A percentile compares a stretch with the other conserved stretches of the same genome.
Conservation (phyloP, 148 eudicot genomes). For the Rhododendron molle region DNA sequence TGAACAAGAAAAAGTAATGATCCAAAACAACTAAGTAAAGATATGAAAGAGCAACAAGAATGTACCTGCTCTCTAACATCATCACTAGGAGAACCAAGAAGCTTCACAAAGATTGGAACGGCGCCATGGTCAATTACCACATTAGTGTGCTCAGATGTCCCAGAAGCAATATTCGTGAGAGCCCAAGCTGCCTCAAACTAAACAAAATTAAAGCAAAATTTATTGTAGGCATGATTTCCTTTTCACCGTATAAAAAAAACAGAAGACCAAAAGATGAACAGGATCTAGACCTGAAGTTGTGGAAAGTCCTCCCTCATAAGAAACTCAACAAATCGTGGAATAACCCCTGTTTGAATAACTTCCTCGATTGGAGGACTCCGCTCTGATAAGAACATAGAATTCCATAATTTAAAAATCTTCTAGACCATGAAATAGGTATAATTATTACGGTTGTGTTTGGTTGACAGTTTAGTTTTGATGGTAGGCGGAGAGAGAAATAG, state of each 20-base stretch:
- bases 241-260: neutral
- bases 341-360: conserved; percentile 44
- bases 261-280: neutral
- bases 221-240: neutral
- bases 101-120: conserved; percentile 40
- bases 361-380: conserved; percentile 41
- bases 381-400: conserved; percentile 19
- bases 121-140: conserved; percentile 48
- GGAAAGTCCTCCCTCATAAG: conserved; percentile 40
- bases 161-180: conserved; percentile 42
- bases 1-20: neutral
- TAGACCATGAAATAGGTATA: neutral
- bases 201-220: neutral
- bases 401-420: neutral
- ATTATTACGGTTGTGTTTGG: too few species aligned
- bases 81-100: conserved; percentile 36
- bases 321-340: conserved; percentile 46
- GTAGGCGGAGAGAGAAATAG: too few species aligned
- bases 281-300: conserved; percentile 38
- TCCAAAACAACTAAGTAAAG: neutral
- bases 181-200: conserved; percentile 55
- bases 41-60: neutral
- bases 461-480: too few species aligned
- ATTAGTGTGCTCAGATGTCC: conserved; percentile 46
- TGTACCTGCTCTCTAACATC: conserved; percentile 48